Evolutionary conservation across 495 filamentous ascomycete species (phyloP).

Genomic region (Penicillium ucsense): DNA sequence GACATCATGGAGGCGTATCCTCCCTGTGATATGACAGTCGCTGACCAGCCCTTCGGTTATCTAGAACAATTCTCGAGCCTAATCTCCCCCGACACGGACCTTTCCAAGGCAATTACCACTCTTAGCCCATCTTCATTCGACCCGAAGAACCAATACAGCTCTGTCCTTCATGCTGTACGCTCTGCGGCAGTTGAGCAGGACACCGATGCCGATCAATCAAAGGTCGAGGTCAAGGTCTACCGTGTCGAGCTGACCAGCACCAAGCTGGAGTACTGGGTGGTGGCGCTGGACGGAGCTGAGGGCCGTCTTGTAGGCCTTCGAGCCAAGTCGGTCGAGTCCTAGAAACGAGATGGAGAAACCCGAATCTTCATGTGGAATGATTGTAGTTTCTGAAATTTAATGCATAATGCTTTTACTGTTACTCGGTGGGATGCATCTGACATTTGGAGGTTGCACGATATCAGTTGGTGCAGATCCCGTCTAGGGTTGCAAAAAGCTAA

Average conservation of each 20-base stretch:
- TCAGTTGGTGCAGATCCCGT: too few relatives aligned
- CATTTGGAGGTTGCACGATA: too few relatives aligned
- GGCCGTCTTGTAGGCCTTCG: constrained; percentile 62
- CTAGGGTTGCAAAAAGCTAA: too few relatives aligned
- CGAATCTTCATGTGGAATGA: neutral
- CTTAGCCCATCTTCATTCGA: constrained; percentile 31
- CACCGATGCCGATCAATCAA: constrained; percentile 20
- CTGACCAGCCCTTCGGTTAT: constrained; percentile 1
- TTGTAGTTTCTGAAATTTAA: neutral
- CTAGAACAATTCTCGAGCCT: constrained; percentile 31
- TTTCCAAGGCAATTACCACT: constrained; percentile 24
- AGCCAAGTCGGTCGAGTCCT: constrained; percentile 67
- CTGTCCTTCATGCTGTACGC: constrained; percentile 23
- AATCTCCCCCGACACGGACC: constrained; percentile 24
- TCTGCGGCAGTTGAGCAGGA: constrained; percentile 20
- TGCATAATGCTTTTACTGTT: too few relatives aligned
- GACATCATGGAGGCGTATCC: neutral
- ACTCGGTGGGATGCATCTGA: too few relatives aligned
- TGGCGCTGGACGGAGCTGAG: constrained; percentile 45
- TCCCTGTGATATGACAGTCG: neutral
- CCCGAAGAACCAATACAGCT: constrained; percentile 27
- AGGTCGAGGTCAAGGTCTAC: constrained; percentile 69
- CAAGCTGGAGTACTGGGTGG: constrained; percentile 67
- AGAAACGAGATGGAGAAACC: neutral
- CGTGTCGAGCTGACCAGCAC: constrained; percentile 49